Base-by-base conservation (phyloP, 805 yeast genomes). In the Ogataea pignaliae region DNA sequence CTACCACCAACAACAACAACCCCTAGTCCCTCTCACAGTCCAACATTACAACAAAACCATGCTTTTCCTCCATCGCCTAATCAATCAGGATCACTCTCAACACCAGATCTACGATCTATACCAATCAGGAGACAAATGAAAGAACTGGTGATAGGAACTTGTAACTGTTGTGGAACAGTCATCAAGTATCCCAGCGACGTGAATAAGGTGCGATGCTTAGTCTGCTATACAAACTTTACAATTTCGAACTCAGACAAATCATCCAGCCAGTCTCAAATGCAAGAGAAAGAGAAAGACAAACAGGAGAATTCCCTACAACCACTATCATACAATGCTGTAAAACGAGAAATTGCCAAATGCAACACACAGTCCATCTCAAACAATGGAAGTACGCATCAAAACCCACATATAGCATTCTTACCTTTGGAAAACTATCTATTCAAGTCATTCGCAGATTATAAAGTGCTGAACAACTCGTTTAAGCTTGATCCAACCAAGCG, bases 391-490 rank as follows among this genome's bases (percentile, higher is more conserved):
- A 31, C 35, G 15, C 26, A 42, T 13, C 10, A 30, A 42, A 46
- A 41, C 40, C 44, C 50, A 2, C 56, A 50, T 33, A 36, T 47
- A 11, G 46, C 69, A 2, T 75, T 76, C 55, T 70, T 66, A 37
- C 80, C 84, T 0, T 63, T 85, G 17, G 80, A 78, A 35, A 61
- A 57, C 2, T 71, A 74, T 42, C 54, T 86, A 10, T 60, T 60
- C 26, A 52, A 55, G 0, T 64, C 76, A 0, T 85, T 85, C 52
- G 68, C 72, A n/a, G 69, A 74, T 7, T 65, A 66, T 15, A 54
- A 59, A 0, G 60, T 72, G 6, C 55, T 87, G 36, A 82, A 82
- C 54, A 54, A 60, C 12, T 81, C 91, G 0, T 88, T 86, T 61
- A 62, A 63, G 39, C 45, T 65, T 16, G 65, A 52, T 39, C 50